Base-by-base conservation (phyloP, 768 basidiomycete genomes). In the Pleurotus giganteus region DNA sequence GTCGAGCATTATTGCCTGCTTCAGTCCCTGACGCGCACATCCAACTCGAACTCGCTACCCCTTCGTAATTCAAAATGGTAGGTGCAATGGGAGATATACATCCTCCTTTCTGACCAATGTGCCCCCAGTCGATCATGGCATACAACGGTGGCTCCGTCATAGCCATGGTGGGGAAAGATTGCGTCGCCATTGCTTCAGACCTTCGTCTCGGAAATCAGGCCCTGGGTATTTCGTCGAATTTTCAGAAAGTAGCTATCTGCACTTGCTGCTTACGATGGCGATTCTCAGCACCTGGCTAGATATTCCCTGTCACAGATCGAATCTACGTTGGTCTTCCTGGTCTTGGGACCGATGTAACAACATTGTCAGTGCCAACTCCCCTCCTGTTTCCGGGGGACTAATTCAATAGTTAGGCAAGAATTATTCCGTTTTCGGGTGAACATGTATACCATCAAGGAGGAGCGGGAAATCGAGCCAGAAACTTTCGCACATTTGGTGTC, bases 371-470 rank as follows among this genome's bases (percentile, higher is more conserved):
- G 42, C 17, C 44, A 28, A 13, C 41, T 27, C 28, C 31, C 47
- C 19, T 47, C 56, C 53, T 36, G 53, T 43, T 42, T 36, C 58
- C n/a, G 37, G 42, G 15, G 44, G 39, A 55, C 56, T 61, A 31
- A 53, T 49, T 21, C 19, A 47, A n/a, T 34, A 24, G 51, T 2
- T 64, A 97, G 95, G 56, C 88, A 85, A 61, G 96, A 98, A 71
- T 83, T 85, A 36, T 88, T 98, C 66, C 86, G 97, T 51, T 95
- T 89, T 74, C 82, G 94, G 60, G 89, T 96, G 55, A 99, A 99
- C 77, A 95, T 98, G 92, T 98, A 98, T 74, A 91, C 92, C 28
- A 98, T 99, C 80, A 99, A 99, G 72, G 96, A 99, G 72, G 96
- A 97, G 67, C 85, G 96, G 59, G 88, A 96, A 66, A 97, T 99